Evolutionary conservation across 768 basidiomycete species (phyloP), one percentile per base, ranked within the genome.

Genomic region (Pisolithus tinctorius): DNA sequence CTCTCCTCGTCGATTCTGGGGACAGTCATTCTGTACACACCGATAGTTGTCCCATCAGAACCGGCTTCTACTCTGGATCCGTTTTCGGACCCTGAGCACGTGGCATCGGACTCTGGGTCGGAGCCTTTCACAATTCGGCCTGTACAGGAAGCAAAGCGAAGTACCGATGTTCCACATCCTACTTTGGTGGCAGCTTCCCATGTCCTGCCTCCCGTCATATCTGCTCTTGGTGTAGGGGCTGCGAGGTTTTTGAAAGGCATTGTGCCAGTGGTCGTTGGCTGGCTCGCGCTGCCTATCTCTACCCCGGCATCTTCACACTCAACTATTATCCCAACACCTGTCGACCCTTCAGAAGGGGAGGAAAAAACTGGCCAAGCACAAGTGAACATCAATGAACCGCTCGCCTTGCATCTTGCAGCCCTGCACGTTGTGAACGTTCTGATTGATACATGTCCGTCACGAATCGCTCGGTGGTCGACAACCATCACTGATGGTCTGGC

Each of bases 1-100:
- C 69, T 90, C 4, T 85, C 85, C 17, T 82, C 86, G 25, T 78
- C 82, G 4, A 75, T 93, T 55, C 83, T 93, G 25, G 79, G 82
- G 14, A 78, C 77, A 17, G 72, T 90, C 5, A 90, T 90, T 84
- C 61, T 82, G 29, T 89, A 89, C 57, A 76, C 81, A 0, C 60
- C 64, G 17, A 48, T 52, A 4, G 57, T 60, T 31, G 54, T 51
- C 41, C 50, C 48, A 17, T 57, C 60, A 6, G 10, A 25, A 7
- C 40, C 54, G 6, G 47, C 51, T 14, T 50, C 57, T 8, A 52
- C 25, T 10, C 43, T 56, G 9, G 48, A 66, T 54, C 53, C 55
- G 23, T 80, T 78, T 47, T 71, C 78, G 20, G 84, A 83, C 40
- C 70, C 71, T 4, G 75, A 72, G 1, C 55, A 66, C 34, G 16